Evolutionary conservation across 2,329 filamentous ascomycete species (phyloP), one percentile per base, ranked within the genome.

Genomic region (Diaporthe longicolla): DNA sequence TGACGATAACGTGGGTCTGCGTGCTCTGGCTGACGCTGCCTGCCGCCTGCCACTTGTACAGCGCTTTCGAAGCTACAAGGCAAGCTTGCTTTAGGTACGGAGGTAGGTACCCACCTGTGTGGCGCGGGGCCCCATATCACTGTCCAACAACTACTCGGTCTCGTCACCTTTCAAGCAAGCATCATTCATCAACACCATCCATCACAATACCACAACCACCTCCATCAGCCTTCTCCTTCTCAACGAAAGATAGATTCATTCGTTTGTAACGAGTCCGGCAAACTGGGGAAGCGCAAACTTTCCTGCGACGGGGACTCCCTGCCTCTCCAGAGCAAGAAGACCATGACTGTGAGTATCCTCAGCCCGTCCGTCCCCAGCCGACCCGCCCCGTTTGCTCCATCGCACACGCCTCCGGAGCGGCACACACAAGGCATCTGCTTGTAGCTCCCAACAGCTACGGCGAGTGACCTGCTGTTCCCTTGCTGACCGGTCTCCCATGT

Each of bases 271-370:
- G 54, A 70, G 48, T 55, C 79, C 80, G 85, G 82, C 86, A 89
- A 89, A 83, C 88, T 89, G 89, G 90, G 89, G 87, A 93, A 93
- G 87, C 90, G 91, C 84, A 93, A 91, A 84, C 85, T 91, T 79
- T 92, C 91, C 78, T 85, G 86, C 85, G 72, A 74, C 68, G 89
- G 88, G 85, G 89, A 90, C 81, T 83, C 85, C 82, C 84, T 86
- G 82, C 86, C 87, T 79, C 87, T 87, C 82, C 85, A 85, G 66
- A 92, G 37, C 70, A 71, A 92, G 84, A 87, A 86, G 85, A 88
- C 81, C 82, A 92, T 92, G 89, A 85, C 88, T 81, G 91, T 92
- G 83, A 84, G 90, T 86, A 58, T 43, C 70, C 69, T n/a, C 72
- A 75, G 32, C 17, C 58, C 45, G 26, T 43, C 48, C 17, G 32